Evolutionary conservation across 1,284 basidiomycete species (phyloP).

Genomic region (Cryptococcus floricola): DNA sequence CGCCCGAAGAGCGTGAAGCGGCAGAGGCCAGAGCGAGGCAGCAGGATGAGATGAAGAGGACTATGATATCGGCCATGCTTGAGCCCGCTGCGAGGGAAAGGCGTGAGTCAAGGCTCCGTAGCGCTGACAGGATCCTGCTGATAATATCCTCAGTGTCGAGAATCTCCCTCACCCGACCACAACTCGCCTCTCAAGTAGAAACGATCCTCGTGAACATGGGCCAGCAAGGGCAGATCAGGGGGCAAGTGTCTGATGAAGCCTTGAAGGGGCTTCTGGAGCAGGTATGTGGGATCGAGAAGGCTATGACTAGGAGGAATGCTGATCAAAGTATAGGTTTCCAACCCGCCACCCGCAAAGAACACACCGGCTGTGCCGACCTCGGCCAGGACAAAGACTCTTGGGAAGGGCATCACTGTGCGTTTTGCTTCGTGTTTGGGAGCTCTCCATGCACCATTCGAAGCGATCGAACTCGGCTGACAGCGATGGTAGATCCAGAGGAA

Average conservation of each 20-base stretch:
- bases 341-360: constrained; percentile 30
- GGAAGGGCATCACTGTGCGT: constrained; percentile 47
- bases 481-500: constrained; percentile 46
- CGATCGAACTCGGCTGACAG: no score
- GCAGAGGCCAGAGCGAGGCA: constrained; percentile 45
- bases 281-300: constrained; percentile 52
- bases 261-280: constrained; percentile 90
- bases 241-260: constrained; percentile 79
- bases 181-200: constrained; percentile 82
- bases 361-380: constrained; percentile 16
- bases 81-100: constrained; percentile 84
- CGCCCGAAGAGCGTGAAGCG: constrained; percentile 35
- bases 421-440: not conserved
- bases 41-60: constrained; percentile 62
- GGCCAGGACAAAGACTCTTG: constrained; percentile 38
- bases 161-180: constrained; percentile 86
- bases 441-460: not conserved
- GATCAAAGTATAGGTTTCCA: constrained; percentile 31
- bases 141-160: constrained; percentile 63
- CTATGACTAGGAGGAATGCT: not conserved
- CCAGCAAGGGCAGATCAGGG: constrained; percentile 83
- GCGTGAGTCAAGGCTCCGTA: constrained; percentile 58
- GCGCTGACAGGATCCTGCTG: not conserved
- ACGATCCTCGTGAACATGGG: constrained; percentile 83
- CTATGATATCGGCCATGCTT: constrained; percentile 79